Conservation (phyloP, 1,139 yeast genomes). For the Eremothecium sinecaudum region DNA sequence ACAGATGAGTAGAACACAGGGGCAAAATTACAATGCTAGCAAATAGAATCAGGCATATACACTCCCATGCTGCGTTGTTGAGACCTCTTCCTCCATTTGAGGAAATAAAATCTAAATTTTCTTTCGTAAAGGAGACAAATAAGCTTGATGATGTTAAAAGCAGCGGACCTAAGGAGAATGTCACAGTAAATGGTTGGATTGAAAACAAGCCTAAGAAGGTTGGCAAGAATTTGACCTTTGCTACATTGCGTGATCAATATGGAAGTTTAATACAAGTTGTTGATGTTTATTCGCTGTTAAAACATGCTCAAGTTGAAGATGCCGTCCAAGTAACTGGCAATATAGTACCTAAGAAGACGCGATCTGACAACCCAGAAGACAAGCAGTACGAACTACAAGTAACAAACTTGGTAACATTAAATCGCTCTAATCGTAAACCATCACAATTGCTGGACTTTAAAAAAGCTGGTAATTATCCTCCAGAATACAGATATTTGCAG, state of each 20-base stretch:
- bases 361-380: conserved; percentile 8
- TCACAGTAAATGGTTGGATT: conserved; percentile 69
- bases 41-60: not conserved
- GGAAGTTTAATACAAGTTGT: conserved; percentile 65
- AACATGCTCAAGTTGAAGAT: conserved; percentile 57
- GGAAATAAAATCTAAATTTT: conserved; percentile 11
- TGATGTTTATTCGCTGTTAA: conserved; percentile 38
- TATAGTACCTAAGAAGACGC: conserved; percentile 25
- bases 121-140: conserved; percentile 6
- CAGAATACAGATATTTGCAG: conserved; percentile 73
- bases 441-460: conserved; percentile 56
- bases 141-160: conserved; percentile 5
- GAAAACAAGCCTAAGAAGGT: conserved; percentile 60
- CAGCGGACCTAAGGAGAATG: conserved; percentile 8
- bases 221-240: conserved; percentile 54
- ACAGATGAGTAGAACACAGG: too few relatives aligned
- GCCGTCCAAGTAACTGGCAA: conserved; percentile 62
- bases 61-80: not conserved
- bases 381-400: conserved; percentile 51
- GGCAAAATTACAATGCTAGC: not conserved
- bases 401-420: conserved; percentile 45
- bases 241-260: conserved; percentile 58
- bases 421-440: conserved; percentile 57
- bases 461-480: conserved; percentile 48
- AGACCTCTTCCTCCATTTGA: conserved; percentile 7